phyloP scores from a whole-genome alignment of 2,329 filamentous ascomycete genomes.

The Paecilomyces niveus region DNA sequence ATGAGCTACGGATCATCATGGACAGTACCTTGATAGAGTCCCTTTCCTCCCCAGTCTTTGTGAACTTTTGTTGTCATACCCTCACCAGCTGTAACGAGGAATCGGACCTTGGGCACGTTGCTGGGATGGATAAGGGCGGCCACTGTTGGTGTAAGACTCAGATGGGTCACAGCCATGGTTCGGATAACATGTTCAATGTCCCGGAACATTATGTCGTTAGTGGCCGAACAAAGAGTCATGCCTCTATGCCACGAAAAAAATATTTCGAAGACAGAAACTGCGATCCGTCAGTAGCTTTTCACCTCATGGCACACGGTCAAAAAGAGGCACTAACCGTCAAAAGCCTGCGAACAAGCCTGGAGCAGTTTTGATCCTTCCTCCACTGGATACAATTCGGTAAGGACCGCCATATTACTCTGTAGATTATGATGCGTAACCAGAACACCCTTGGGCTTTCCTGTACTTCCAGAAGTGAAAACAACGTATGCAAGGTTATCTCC shows the following conservation, averaged over 20 bases:
- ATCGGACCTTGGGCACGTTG: constrained; percentile 63
- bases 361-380: constrained; percentile 54
- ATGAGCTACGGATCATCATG: not conserved
- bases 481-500: constrained; percentile 60
- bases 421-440: constrained; percentile 70
- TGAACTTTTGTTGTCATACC: constrained; percentile 67
- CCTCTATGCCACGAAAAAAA: constrained; percentile 76
- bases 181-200: constrained; percentile 65
- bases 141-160: constrained; percentile 80
- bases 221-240: constrained; percentile 69
- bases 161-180: constrained; percentile 61
- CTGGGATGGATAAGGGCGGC: constrained; percentile 64
- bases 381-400: constrained; percentile 61
- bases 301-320: not conserved
- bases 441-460: constrained; percentile 72
- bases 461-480: constrained; percentile 79
- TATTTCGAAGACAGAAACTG: constrained; percentile 80
- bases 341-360: constrained; percentile 77
- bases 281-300: constrained; percentile 8
- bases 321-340: constrained; percentile 49
- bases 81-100: constrained; percentile 77
- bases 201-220: constrained; percentile 65
- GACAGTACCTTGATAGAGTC: constrained; percentile 60
- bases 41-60: constrained; percentile 57
- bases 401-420: constrained; percentile 63